Evolutionary conservation across 306 rosid genomes (phyloP).

Genomic region (Prinsepia uniflora): DNA sequence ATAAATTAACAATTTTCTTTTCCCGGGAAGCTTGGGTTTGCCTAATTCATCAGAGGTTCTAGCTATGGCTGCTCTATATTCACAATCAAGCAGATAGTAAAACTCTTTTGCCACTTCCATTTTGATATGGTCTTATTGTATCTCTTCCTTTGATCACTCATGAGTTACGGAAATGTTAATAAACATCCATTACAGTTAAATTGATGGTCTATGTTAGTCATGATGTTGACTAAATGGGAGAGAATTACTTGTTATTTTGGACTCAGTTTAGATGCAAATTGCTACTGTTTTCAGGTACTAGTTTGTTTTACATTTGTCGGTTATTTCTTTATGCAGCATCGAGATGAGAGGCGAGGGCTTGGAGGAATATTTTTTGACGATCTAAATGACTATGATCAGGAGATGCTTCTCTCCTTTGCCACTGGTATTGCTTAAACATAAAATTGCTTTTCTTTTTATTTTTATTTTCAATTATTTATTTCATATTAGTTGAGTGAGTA

Average conservation of each 20-base stretch:
- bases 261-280: not conserved
- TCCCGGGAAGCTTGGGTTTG: too few species aligned
- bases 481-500: not conserved
- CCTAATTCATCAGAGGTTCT: too few species aligned
- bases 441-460: conserved; percentile 15
- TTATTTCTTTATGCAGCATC: conserved; percentile 61
- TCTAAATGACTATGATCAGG: conserved; percentile 91
- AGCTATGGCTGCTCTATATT: too few species aligned
- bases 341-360: conserved; percentile 90
- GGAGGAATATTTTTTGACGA: conserved; percentile 98
- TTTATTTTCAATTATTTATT: not conserved
- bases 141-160: too few species aligned
- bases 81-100: not conserved
- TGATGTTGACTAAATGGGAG: not conserved
- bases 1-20: too few species aligned
- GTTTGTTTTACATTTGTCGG: conserved; percentile 18
- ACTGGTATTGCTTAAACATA: conserved; percentile 51
- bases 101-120: not conserved
- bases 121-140: too few species aligned
- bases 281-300: not conserved
- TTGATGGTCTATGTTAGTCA: not conserved
- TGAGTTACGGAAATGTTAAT: too few species aligned
- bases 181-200: not conserved
- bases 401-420: conserved; percentile 96
- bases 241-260: not conserved